Base-by-base conservation (phyloP, 345 rosid genomes). In the Hibiscus trionum region DNA sequence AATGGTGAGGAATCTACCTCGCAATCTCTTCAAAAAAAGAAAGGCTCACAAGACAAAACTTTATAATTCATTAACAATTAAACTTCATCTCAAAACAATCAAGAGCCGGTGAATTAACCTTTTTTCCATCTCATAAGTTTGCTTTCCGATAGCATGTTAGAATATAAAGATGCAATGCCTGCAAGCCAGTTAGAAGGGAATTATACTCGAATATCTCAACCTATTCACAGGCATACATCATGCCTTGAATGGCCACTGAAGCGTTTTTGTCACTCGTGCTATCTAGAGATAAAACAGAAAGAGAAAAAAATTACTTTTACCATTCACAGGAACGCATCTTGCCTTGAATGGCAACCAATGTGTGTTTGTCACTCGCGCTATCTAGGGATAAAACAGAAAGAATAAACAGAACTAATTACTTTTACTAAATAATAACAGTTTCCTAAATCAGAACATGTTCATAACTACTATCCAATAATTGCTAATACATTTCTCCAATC, bases 81-180 rank as follows among this genome's bases (percentile, higher is more conserved):
- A 49, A 26, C 14, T 46, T 47, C 70, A 47, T 66, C 33, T 66
- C 59, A 68, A 52, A 52, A 37, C 37, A 31, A 68, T 52, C 72
- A 31, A 29, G 46, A 27, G 71, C 57, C 39, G 14, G 7, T 29
- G 42, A 52, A 16, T 39, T 31, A 64, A 50, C 46, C 14, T 6
- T n/a, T 68, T 66, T n/a, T 47, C 35, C 12, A 66, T 26, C 21
- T 47, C 19, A 3, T 17, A 24, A 26, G 42, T 49, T 10, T 17
- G 17, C 29, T 69, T 69, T 53, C 19, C 4, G 12, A 52, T 16
- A 69, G 26, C 69, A 64, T 64, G 52, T 6, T 21, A 42, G 5
- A 29, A 69, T n/a, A 26, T n/a, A 69, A 52, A 31, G 47, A 52
- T 46, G 9, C 1, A 26, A n/a, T 17, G 24, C 21, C 21, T 47